These are phyloP conservation scores for Cercospora sojina DNA, from an alignment of 2,329 filamentous ascomycete genomes.

Conservation along the genomic window DNA sequence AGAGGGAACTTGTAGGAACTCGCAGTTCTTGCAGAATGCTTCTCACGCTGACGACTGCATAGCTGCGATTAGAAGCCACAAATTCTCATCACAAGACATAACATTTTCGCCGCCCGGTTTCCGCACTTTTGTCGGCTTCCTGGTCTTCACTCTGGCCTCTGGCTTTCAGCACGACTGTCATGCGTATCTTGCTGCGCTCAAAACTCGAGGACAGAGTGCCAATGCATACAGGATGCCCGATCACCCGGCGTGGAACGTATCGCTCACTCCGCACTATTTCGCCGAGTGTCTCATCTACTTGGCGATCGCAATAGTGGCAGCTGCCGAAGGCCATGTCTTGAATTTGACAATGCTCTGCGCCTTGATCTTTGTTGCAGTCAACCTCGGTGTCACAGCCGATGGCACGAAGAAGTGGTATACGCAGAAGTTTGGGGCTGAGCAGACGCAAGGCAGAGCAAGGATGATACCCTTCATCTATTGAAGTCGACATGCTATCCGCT, in stretches of 20 bases:
- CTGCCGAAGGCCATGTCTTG: conserved; percentile 62
- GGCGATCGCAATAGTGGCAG: conserved; percentile 70
- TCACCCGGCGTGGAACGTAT: conserved; percentile 66
- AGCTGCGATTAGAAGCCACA: conserved; percentile 39
- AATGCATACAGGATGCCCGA: conserved; percentile 77
- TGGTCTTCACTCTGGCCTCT: conserved; percentile 68
- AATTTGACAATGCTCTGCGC: conserved; percentile 74
- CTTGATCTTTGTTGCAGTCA: conserved; percentile 70
- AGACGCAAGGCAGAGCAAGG: conserved; percentile 64
- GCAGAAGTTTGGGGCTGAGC: conserved; percentile 68
- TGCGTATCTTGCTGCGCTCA: conserved; percentile 47
- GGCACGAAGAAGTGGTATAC: conserved; percentile 78
- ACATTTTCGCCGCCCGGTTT: conserved; percentile 45
- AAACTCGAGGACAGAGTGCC: conserved; percentile 11
- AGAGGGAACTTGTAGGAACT: conserved; percentile 67
- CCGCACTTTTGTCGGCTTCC: conserved; percentile 57
- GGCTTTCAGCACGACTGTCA: conserved; percentile 67
- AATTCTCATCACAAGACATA: conserved; percentile 40
- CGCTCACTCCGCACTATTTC: conserved; percentile 88
- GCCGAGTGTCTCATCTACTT: conserved; percentile 84
- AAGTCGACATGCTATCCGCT: not conserved
- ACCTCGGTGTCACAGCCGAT: conserved; percentile 77
- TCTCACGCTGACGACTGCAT: conserved; percentile 10
- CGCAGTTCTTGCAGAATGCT: not conserved
- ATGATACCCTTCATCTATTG: conserved; percentile 68